These are phyloP conservation scores for Xylariaceae sp. DNA, from an alignment of 2,329 filamentous ascomycete genomes.

Conservation along the genomic window DNA sequence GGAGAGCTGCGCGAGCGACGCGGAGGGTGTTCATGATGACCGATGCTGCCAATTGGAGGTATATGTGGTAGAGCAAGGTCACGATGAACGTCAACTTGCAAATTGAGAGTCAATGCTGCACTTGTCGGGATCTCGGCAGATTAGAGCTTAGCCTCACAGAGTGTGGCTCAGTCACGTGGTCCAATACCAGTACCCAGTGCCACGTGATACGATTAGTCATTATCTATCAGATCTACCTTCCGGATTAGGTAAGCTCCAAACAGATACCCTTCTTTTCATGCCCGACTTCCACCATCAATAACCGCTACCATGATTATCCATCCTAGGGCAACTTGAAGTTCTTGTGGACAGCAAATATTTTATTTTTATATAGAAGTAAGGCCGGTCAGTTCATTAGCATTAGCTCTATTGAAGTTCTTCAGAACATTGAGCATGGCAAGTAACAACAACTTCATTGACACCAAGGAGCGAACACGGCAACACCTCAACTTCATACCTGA, in stretches of 20 bases:
- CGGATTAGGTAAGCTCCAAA: no score
- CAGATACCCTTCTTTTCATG: no score
- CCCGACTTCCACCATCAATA: not conserved
- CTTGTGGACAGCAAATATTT: no score
- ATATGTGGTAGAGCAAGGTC: conserved; percentile 49
- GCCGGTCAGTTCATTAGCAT: no score
- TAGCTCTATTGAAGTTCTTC: no score
- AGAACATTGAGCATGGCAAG: no score
- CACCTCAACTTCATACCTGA: no score
- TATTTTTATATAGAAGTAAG: no score
- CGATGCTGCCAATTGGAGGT: conserved; percentile 51
- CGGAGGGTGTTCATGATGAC: conserved; percentile 90
- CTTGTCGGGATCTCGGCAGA: conserved; percentile 29
- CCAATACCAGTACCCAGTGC: not conserved
- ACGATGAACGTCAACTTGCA: conserved; percentile 49
- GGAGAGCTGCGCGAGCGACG: conserved; percentile 85
- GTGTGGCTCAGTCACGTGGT: conserved; percentile 45
- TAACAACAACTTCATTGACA: no score
- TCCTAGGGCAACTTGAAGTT: not conserved
- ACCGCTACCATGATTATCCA: not conserved
- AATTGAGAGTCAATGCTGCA: conserved; percentile 41
- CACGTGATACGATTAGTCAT: conserved; percentile 2
- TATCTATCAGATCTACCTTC: no score
- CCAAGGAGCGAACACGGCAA: no score
- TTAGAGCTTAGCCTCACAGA: conserved; percentile 39